phyloP scores from a whole-genome alignment of 148 eudicot genomes.

The Camellia sinensis region DNA sequence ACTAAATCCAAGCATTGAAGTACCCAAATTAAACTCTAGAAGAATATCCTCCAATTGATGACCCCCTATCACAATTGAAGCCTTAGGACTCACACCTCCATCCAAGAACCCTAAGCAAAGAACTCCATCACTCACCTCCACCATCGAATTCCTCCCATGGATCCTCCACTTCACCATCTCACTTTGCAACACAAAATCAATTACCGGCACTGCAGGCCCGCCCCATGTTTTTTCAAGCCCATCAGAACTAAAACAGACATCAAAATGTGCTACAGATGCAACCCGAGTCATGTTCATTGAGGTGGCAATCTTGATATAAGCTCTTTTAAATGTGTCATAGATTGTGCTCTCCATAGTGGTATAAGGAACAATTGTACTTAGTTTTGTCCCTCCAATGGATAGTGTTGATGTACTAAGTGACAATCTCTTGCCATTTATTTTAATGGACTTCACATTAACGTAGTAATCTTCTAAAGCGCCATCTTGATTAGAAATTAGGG shows the following conservation, averaged over 20 bases:
- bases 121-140: constrained; percentile 44
- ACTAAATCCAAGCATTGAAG: constrained; percentile 72
- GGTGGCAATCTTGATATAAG: constrained; percentile 29
- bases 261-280: constrained; percentile 41
- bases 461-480: constrained; percentile 31
- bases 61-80: constrained; percentile 58
- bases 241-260: constrained; percentile 36
- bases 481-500: constrained; percentile 23
- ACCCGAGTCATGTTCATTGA: constrained; percentile 38
- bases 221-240: neutral
- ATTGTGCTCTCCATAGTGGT: constrained; percentile 40
- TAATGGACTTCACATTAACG: constrained; percentile 46
- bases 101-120: constrained; percentile 74
- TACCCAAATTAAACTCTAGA: constrained; percentile 65
- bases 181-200: constrained; percentile 74
- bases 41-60: constrained; percentile 79
- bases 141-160: constrained; percentile 59
- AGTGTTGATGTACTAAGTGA: neutral
- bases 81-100: constrained; percentile 46
- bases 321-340: constrained; percentile 27
- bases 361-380: constrained; percentile 44
- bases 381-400: constrained; percentile 26
- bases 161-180: constrained; percentile 87
- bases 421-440: constrained; percentile 41
- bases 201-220: constrained; percentile 38